Base-by-base conservation (phyloP, 257 asterid species). In the Phtheirospermum japonicum region DNA sequence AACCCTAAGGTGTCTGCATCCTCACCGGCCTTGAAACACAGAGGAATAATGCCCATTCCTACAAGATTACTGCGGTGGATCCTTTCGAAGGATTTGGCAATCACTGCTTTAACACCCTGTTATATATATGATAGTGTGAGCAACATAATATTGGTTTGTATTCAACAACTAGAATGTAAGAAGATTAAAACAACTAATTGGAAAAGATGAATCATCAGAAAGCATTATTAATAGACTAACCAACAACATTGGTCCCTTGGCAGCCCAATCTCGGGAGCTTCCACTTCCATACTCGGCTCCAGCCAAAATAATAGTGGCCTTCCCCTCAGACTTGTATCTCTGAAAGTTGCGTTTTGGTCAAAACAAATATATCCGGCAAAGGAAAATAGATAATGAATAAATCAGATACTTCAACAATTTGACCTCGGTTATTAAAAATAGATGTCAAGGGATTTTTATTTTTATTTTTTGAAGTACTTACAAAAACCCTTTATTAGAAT, bases 271-370 rank as follows among this genome's bases (percentile, higher is more conserved):
- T 45, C 98, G 83, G 30, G 98, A 91, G 76, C 96, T 88, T 68
- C 98, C 98, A 71, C 98, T 91, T 78, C 98, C 98, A 57, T 91
- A 91, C 80, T 91, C 98, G 5, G 95, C 98, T 75, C 96, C 98
- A 31, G 98, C 98, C 95, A 91, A 84, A 59, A 91, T 78, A 61
- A 88, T 73, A 8, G 98, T 91, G 78, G 40, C 88, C 61, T 81
- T 83, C 12, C 95, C 96, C 48, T 86, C 90, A 61, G 92, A 58
- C 75, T 79, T 91, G 89, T 91, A 91, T 75, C 77, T 88, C 96
- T 91, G 87, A 26, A 70, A 63, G 55, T 71, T 49, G 63, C 23
- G 57, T 26, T 46, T 68, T 11, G 20, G 59, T 54, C 42, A 63
- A 65, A 70, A 57, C 2, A 17, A 67, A 36, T 54, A 46, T 34